A percentile compares a stretch with the other conserved stretches of the same genome.
Evolutionary conservation across 306 rosid species (phyloP).

Genomic region (Notholithocarpus densiflorus): DNA sequence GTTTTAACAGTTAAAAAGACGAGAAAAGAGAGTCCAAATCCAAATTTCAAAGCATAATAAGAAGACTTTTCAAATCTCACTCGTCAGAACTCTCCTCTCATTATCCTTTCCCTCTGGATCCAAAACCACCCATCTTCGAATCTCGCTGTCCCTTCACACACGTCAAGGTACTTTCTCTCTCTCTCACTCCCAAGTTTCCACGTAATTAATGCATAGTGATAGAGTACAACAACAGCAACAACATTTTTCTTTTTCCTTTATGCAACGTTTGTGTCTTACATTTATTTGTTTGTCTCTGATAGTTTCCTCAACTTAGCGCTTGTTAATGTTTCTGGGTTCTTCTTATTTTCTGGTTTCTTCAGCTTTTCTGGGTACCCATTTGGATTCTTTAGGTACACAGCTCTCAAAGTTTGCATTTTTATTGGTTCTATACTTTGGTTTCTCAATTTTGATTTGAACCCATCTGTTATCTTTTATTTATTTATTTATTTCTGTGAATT

Average conservation of each 20-base stretch:
- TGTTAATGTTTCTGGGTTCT: background rate
- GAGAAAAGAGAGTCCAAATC: background rate
- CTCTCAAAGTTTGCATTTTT: background rate
- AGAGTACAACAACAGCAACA: too few relatives aligned
- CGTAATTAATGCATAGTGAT: background rate
- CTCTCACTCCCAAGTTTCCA: background rate
- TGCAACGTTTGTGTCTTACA: background rate
- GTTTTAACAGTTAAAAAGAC: too few relatives aligned
- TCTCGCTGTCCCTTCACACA: constrained; percentile 11
- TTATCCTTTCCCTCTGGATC: background rate
- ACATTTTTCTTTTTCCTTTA: background rate
- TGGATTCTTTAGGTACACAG: constrained; percentile 1
- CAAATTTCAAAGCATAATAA: background rate
- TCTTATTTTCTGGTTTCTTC: background rate
- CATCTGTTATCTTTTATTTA: background rate
- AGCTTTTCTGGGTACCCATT: constrained; percentile 8
- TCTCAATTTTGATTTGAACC: background rate
- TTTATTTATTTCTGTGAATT: background rate
- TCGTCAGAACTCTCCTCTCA: background rate
- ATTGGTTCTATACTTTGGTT: background rate
- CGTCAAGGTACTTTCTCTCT: constrained; percentile 21
- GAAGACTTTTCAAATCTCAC: background rate
- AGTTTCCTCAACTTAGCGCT: background rate
- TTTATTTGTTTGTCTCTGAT: background rate
- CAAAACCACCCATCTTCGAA: background rate